Base-by-base conservation (phyloP, 352 stramenopile species). In the Phytophthora idaei region DNA sequence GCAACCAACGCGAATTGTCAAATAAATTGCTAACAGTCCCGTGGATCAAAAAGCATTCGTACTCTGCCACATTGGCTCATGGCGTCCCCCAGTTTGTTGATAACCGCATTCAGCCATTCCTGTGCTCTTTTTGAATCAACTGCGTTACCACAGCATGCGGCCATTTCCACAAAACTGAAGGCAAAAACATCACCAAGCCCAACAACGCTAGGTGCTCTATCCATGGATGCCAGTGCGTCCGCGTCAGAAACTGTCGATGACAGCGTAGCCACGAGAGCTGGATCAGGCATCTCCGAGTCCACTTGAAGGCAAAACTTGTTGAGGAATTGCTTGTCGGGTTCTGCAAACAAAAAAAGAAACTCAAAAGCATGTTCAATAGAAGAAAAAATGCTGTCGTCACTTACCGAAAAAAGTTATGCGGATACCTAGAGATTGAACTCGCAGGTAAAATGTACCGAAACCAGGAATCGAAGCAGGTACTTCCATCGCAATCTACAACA, bases 151-250 rank as follows among this genome's bases (percentile, higher is more conserved):
- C 82, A 92, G 42, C 82, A 92, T 3, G 82, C 48, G 27, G 82
- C 81, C 84, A 92, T 92, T 66, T 92, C 84, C 42, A 90, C 44
- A 36, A 71, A 92, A 63, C 65, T 90, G 55, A 91, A 90, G 2
- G 71, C 61, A 49, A 65, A 69, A 10, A 75, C 29, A n/a, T 75
- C 58, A 4, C 57, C 57, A 7, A 71, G 36, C 0, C 37, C 51
- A 27, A 61, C 29, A 15, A 60, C 11, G 34, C 57, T 66, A 27
- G 36, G 28, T 39, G 49, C 31, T 64, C 45, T 64, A 46, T 27
- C 37, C 41, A 49, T 65, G 8, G 50, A 34, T 32, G 10, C 34
- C 10, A 42, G 14, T 17, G 45, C 6, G 34, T 62, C 54, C 14
- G 49, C 54, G 25, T 50, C 58, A 32, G 52, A 17, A 6, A 46